phyloP scores from a whole-genome alignment of 352 stramenopile species.

The Phytopythium oedochilum region DNA sequence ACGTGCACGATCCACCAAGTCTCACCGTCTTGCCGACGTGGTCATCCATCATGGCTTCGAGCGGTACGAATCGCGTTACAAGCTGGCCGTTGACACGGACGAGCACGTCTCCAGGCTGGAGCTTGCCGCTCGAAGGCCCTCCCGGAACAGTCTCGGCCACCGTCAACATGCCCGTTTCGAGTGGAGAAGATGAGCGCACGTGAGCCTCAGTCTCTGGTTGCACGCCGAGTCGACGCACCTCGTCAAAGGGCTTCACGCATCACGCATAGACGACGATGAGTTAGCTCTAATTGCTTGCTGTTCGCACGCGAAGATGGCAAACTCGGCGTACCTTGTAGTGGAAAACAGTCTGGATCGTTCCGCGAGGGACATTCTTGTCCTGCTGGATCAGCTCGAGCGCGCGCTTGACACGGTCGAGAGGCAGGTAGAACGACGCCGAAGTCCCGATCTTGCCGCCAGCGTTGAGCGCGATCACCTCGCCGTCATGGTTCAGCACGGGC shows the following conservation, averaged over 20 bases:
- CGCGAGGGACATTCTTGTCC: conserved; percentile 64
- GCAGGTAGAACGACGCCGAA: conserved; percentile 88
- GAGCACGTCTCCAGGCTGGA: conserved; percentile 89
- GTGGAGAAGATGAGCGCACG: conserved; percentile 72
- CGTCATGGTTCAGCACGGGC: conserved; percentile 84
- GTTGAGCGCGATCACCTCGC: conserved; percentile 89
- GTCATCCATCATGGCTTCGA: conserved; percentile 82
- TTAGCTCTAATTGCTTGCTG: not conserved
- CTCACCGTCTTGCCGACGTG: conserved; percentile 60
- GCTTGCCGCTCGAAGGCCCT: conserved; percentile 66
- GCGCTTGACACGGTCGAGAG: conserved; percentile 84
- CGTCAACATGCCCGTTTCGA: conserved; percentile 89
- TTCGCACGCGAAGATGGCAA: not conserved
- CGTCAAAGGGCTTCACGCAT: conserved; percentile 70
- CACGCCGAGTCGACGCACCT: conserved; percentile 84
- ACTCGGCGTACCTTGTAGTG: conserved; percentile 58
- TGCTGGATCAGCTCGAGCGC: conserved; percentile 80
- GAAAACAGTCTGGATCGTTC: conserved; percentile 89
- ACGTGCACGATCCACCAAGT: conserved; percentile 6
- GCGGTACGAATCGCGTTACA: conserved; percentile 83
- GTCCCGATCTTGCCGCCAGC: conserved; percentile 87
- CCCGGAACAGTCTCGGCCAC: conserved; percentile 83
- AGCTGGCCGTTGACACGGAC: conserved; percentile 76
- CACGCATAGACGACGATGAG: not conserved
- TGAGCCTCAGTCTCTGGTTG: conserved; percentile 64